phyloP scores from a whole-genome alignment of 345 rosid genomes.

The Cochlearia excelsa region DNA sequence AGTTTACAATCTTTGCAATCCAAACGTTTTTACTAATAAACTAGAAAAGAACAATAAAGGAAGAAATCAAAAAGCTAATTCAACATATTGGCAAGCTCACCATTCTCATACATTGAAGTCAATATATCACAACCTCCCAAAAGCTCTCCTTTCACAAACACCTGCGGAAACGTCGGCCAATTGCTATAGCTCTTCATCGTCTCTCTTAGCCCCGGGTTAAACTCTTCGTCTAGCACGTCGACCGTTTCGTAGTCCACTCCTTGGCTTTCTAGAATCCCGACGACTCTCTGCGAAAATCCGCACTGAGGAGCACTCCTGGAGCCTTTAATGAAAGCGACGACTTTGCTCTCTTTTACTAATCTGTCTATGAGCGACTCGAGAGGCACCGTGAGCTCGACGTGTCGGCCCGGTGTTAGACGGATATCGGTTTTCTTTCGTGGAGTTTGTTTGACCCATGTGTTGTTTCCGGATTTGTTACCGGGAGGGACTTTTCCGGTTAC shows the following conservation, averaged over 20 bases:
- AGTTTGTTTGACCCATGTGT: slow-evolving; percentile 63
- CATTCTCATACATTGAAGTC: slow-evolving; percentile 73
- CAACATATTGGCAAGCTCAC: slow-evolving; percentile 61
- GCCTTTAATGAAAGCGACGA: slow-evolving; percentile 90
- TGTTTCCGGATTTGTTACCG: slow-evolving; percentile 84
- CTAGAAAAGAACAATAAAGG: background rate
- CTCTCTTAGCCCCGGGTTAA: slow-evolving; percentile 72
- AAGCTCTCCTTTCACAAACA: slow-evolving; percentile 75
- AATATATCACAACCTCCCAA: slow-evolving; percentile 87
- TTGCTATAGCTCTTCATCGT: slow-evolving; percentile 78
- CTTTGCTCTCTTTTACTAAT: slow-evolving; percentile 83
- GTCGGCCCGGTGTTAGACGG: slow-evolving; percentile 86
- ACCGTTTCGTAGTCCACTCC: slow-evolving; percentile 83
- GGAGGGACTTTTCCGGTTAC: slow-evolving; percentile 79
- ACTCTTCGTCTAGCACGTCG: slow-evolving; percentile 87
- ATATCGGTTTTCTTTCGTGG: slow-evolving; percentile 74
- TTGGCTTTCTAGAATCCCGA: slow-evolving; percentile 73
- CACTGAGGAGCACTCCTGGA: slow-evolving; percentile 84
- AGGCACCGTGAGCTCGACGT: slow-evolving; percentile 71
- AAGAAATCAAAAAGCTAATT: slow-evolving; percentile 30
- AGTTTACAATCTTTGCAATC: too few species aligned
- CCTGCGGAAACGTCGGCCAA: slow-evolving; percentile 92
- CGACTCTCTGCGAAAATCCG: slow-evolving; percentile 87
- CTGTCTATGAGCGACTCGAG: slow-evolving; percentile 62
- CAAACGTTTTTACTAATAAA: background rate